Percentiles rank a stretch among this genome's conserved stretches.
phyloP scores from a whole-genome alignment of 495 filamentous ascomycete species.

The Oidiodendron maius region DNA sequence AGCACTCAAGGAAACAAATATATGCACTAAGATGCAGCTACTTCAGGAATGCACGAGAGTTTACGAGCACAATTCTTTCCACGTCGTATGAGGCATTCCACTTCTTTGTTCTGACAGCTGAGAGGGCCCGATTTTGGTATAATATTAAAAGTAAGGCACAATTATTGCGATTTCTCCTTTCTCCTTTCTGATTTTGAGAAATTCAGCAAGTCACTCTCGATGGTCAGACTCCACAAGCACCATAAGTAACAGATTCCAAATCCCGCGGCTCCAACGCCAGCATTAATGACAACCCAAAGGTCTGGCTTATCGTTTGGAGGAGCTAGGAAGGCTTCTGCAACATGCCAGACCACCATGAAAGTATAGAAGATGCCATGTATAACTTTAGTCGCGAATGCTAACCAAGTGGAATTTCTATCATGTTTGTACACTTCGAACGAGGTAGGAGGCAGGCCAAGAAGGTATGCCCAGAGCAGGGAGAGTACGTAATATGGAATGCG shows the following conservation, averaged over 20 bases:
- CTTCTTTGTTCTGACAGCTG: not conserved
- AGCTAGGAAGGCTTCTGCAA: slow-evolving; percentile 58
- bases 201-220: slow-evolving; percentile 32
- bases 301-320: slow-evolving; percentile 77
- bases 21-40: too few relatives aligned
- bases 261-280: slow-evolving; percentile 74
- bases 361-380: slow-evolving; percentile 72
- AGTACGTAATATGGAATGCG: slow-evolving; percentile 79
- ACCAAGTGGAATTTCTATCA: slow-evolving; percentile 32
- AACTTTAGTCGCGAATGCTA: slow-evolving; percentile 51
- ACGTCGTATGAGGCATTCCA: too few relatives aligned
- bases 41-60: too few relatives aligned
- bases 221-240: slow-evolving; percentile 70
- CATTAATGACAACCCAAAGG: slow-evolving; percentile 88
- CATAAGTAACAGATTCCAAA: slow-evolving; percentile 86
- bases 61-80: too few relatives aligned
- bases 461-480: slow-evolving; percentile 80
- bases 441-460: slow-evolving; percentile 78
- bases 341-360: slow-evolving; percentile 73
- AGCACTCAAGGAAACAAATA: too few relatives aligned
- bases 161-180: slow-evolving; percentile 17
- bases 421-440: slow-evolving; percentile 60
- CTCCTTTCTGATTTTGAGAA: slow-evolving; percentile 11
- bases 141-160: slow-evolving; percentile 6
- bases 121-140: slow-evolving; percentile 11